phyloP scores from a whole-genome alignment of 1,139 yeast genomes.

The Candida albicans region DNA sequence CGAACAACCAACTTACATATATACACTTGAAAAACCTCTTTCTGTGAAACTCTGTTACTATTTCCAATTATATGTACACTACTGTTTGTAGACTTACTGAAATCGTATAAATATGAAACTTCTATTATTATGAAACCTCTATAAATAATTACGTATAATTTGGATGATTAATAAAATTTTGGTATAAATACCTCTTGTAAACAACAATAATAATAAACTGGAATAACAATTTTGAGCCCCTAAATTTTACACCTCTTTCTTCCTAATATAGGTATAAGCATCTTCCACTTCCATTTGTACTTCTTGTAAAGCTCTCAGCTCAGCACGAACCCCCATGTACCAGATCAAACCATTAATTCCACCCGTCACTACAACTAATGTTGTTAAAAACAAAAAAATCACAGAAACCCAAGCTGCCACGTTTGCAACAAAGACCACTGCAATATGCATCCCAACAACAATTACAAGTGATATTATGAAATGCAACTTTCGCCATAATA shows the following conservation, averaged over 20 bases:
- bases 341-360: constrained; percentile 77
- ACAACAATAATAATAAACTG: no score
- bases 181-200: no score
- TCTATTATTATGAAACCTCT: no score
- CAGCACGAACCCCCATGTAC: constrained; percentile 74
- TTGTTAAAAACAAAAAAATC: constrained; percentile 52
- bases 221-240: no score
- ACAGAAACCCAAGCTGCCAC: constrained; percentile 15
- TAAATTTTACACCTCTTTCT: constrained; percentile 1
- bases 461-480: constrained; percentile 55
- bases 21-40: no score
- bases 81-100: no score
- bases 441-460: constrained; percentile 36
- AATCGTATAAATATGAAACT: no score
- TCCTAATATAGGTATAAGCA: constrained; percentile 18
- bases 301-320: constrained; percentile 74
- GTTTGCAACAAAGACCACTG: constrained; percentile 56
- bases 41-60: no score
- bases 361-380: constrained; percentile 63
- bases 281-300: constrained; percentile 61
- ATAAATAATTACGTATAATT: no score
- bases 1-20: no score
- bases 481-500: constrained; percentile 63
- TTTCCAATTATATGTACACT: no score
- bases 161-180: no score